Conservation (phyloP, 2,329 filamentous ascomycete species). For the Simplicillium sp. region DNA sequence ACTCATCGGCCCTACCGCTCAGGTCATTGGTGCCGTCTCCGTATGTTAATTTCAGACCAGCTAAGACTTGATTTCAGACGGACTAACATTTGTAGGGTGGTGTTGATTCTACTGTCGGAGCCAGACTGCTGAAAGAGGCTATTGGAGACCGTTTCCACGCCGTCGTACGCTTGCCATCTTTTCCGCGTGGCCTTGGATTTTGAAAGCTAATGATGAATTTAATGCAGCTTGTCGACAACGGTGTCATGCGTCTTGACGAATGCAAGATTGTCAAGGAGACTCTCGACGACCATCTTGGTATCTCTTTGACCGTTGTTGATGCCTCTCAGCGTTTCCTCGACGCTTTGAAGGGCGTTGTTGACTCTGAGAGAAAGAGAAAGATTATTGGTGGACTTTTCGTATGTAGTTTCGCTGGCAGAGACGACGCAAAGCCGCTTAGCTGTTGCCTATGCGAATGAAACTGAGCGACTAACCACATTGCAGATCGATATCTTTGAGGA, state of each 20-base stretch:
- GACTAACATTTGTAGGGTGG: conserved; percentile 46
- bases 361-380: conserved; percentile 83
- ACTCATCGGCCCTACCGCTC: conserved; percentile 71
- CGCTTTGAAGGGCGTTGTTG: conserved; percentile 63
- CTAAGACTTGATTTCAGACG: conserved; percentile 33
- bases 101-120: conserved; percentile 83
- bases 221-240: conserved; percentile 5
- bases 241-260: conserved; percentile 75
- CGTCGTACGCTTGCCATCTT: conserved; percentile 37
- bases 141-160: conserved; percentile 80
- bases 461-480: too few relatives aligned
- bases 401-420: conserved; percentile 2
- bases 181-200: too few relatives aligned
- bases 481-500: conserved; percentile 62
- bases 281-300: conserved; percentile 68
- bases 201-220: background rate
- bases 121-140: conserved; percentile 76
- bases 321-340: conserved; percentile 68
- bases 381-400: conserved; percentile 65
- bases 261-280: conserved; percentile 73
- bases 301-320: conserved; percentile 85
- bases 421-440: too few relatives aligned
- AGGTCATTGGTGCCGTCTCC: conserved; percentile 48
- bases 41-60: background rate
- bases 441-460: too few relatives aligned